Conservation (phyloP, 2,329 filamentous ascomycete genomes). For the Cladophialophora immunda region DNA sequence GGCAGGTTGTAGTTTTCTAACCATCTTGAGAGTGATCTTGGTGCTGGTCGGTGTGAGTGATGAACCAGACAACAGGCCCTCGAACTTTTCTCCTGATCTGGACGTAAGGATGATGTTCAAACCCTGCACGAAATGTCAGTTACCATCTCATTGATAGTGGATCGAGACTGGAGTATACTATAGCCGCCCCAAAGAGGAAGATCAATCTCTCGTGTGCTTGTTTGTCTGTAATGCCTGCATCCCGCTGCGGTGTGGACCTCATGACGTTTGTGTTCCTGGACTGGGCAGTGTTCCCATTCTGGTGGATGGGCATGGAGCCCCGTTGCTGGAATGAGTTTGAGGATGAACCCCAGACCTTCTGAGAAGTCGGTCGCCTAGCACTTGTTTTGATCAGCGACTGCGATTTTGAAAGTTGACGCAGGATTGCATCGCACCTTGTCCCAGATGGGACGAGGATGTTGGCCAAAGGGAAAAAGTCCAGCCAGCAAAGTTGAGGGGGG, state of each 20-base stretch:
- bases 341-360: conserved; percentile 69
- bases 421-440: neutral
- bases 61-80: conserved; percentile 67
- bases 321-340: conserved; percentile 69
- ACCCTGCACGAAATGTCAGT: conserved; percentile 55
- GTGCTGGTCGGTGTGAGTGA: conserved; percentile 61
- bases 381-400: conserved; percentile 13
- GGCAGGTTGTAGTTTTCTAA: conserved; percentile 58
- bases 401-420: neutral
- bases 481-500: conserved; percentile 11
- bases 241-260: conserved; percentile 49
- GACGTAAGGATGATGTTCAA: conserved; percentile 64
- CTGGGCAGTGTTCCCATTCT: conserved; percentile 63
- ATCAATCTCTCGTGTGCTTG: conserved; percentile 68
- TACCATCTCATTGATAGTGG: neutral
- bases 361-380: conserved; percentile 40
- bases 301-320: conserved; percentile 55
- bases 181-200: conserved; percentile 66
- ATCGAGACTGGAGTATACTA: conserved; percentile 57
- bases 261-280: conserved; percentile 53
- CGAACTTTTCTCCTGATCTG: conserved; percentile 68
- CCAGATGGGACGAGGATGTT: neutral
- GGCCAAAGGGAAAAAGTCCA: neutral
- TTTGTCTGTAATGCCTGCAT: conserved; percentile 63
- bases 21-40: conserved; percentile 72